A percentile compares a stretch with the other conserved stretches of the same genome.
These are phyloP conservation scores for Colletotrichum brevisporum DNA, from an alignment of 2,329 filamentous ascomycete genomes.

Conservation along the genomic window DNA sequence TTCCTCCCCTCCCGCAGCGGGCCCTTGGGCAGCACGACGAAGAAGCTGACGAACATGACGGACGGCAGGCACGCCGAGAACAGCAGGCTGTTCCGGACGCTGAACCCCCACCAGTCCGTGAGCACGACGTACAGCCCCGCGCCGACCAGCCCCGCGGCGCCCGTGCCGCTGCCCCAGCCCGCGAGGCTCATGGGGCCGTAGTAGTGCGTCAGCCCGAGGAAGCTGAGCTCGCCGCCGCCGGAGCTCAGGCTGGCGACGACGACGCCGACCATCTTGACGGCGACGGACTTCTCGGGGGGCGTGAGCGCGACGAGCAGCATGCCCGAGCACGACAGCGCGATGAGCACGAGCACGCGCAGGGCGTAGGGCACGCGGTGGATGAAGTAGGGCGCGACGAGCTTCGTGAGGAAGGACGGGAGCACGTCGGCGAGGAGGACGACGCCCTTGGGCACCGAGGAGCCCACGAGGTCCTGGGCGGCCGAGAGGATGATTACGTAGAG, in stretches of 20 bases:
- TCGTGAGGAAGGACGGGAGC: constrained; percentile 88
- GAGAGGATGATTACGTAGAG: constrained; percentile 98
- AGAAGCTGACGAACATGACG: constrained; percentile 90
- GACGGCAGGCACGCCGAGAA: constrained; percentile 83
- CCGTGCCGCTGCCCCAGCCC: constrained; percentile 93
- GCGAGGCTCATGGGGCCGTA: constrained; percentile 91
- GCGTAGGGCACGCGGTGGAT: constrained; percentile 90
- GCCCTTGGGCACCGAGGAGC: constrained; percentile 89
- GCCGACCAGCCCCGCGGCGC: constrained; percentile 88
- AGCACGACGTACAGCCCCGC: constrained; percentile 89
- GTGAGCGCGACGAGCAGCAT: constrained; percentile 93
- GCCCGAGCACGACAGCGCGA: constrained; percentile 80
- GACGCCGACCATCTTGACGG: constrained; percentile 85
- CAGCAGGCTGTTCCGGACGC: constrained; percentile 80
- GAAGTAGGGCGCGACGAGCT: constrained; percentile 92
- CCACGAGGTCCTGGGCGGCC: constrained; percentile 94
- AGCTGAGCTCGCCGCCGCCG: constrained; percentile 91
- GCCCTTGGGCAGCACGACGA: constrained; percentile 79
- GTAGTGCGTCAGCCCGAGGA: constrained; percentile 91
- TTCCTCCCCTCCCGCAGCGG: constrained; percentile 69
- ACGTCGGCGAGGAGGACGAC: constrained; percentile 95
- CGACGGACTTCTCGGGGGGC: constrained; percentile 75
- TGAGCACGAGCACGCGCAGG: constrained; percentile 81
- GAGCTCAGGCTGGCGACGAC: constrained; percentile 87
- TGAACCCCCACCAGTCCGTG: constrained; percentile 84